Percentiles rank a stretch among this genome's conserved stretches.
phyloP scores from a whole-genome alignment of 192 early-diverging fungal species.

The Umbelopsis isabellina region DNA sequence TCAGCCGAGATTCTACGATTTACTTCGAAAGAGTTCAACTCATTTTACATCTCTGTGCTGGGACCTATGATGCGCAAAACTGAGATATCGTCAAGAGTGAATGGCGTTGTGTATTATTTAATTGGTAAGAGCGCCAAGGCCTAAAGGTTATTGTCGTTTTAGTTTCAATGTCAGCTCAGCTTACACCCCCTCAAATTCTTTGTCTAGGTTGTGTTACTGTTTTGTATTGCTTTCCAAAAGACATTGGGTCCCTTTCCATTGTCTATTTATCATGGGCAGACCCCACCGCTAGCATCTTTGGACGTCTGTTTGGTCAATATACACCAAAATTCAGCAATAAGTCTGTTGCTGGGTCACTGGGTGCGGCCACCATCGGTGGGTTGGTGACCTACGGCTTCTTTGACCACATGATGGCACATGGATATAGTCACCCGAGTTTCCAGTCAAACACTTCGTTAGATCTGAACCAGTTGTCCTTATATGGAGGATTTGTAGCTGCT shows the following conservation, averaged over 20 bases:
- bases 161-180: neutral
- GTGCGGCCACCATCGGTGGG: constrained; percentile 36
- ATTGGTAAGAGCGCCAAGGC: constrained; percentile 31
- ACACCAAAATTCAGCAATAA: constrained; percentile 45
- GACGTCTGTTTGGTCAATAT: constrained; percentile 44
- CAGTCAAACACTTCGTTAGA: constrained; percentile 11
- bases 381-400: constrained; percentile 41
- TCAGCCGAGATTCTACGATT: constrained; percentile 47
- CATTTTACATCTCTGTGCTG: constrained; percentile 35
- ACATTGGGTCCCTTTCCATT: constrained; percentile 49
- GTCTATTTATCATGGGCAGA: constrained; percentile 52
- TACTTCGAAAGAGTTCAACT: constrained; percentile 38
- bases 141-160: neutral
- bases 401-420: constrained; percentile 28
- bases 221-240: constrained; percentile 35
- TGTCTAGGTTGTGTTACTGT: constrained; percentile 37
- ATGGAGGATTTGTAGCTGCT: constrained; percentile 45
- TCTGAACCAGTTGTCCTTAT: constrained; percentile 28
- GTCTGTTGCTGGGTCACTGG: constrained; percentile 48
- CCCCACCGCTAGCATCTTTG: constrained; percentile 47
- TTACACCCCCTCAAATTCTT: neutral
- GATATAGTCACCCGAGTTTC: constrained; percentile 27
- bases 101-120: constrained; percentile 49
- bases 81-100: constrained; percentile 38
- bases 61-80: constrained; percentile 50